These are phyloP conservation scores for Cubamyces sp. DNA, from an alignment of 768 basidiomycete genomes.

Conservation along the genomic window DNA sequence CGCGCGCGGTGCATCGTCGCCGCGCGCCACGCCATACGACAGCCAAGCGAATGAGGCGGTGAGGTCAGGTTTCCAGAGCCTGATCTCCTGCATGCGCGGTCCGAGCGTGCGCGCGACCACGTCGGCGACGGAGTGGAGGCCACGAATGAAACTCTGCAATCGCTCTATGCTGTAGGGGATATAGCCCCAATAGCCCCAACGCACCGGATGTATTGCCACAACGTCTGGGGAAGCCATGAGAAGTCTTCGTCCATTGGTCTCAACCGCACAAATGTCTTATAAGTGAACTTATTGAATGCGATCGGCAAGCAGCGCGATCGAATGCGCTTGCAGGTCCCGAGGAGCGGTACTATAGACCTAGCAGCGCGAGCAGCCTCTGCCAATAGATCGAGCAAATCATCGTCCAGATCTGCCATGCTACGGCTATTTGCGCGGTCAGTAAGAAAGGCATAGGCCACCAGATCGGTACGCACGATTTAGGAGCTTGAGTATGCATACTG, in stretches of 20 bases:
- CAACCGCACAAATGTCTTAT: background rate
- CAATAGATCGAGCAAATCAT: background rate
- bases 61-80: background rate
- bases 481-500: no score
- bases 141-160: background rate
- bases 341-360: background rate
- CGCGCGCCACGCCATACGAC: background rate
- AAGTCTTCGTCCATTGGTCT: no score
- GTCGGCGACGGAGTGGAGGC: background rate
- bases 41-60: background rate
- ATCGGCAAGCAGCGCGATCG: background rate
- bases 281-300: background rate
- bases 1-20: background rate
- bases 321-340: background rate
- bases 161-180: background rate
- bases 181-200: no score
- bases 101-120: background rate
- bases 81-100: background rate
- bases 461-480: no score
- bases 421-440: no score
- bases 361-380: background rate
- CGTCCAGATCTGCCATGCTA: background rate
- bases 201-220: background rate
- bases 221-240: background rate
- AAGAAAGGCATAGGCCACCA: no score